phyloP scores from a whole-genome alignment of 495 filamentous ascomycete genomes.

The Hypoxylon rickii region DNA sequence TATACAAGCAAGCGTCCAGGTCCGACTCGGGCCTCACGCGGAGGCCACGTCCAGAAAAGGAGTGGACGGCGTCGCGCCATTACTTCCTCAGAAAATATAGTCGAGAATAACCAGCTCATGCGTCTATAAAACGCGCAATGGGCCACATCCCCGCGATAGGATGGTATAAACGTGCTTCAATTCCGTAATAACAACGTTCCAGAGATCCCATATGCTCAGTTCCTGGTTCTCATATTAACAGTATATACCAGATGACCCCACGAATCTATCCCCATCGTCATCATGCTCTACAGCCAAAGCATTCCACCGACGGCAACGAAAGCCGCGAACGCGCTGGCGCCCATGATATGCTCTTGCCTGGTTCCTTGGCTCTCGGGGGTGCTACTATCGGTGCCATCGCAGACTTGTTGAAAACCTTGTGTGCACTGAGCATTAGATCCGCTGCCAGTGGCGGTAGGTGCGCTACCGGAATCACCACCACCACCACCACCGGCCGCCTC shows the following conservation, averaged over 20 bases:
- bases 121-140: too few relatives aligned
- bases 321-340: conserved; percentile 55
- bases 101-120: neutral
- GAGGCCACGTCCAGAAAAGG: conserved; percentile 18
- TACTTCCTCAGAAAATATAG: conserved; percentile 21
- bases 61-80: conserved; percentile 35
- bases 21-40: too few relatives aligned
- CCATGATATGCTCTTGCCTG: conserved; percentile 45
- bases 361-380: conserved; percentile 36
- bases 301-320: conserved; percentile 52
- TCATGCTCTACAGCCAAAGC: conserved; percentile 43
- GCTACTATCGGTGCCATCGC: conserved; percentile 30
- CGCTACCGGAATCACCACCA: conserved; percentile 11
- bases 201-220: too few relatives aligned
- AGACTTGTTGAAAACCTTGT: conserved; percentile 41
- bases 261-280: neutral
- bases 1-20: too few relatives aligned
- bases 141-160: too few relatives aligned
- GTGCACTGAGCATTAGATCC: conserved; percentile 30
- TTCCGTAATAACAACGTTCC: neutral
- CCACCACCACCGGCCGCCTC: conserved; percentile 33
- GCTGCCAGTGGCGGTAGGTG: conserved; percentile 20
- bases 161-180: neutral
- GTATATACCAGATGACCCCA: too few relatives aligned
- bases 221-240: too few relatives aligned